These are phyloP conservation scores for Calonectria multiphialidica DNA, from an alignment of 2,329 filamentous ascomycete species.

Conservation along the genomic window DNA sequence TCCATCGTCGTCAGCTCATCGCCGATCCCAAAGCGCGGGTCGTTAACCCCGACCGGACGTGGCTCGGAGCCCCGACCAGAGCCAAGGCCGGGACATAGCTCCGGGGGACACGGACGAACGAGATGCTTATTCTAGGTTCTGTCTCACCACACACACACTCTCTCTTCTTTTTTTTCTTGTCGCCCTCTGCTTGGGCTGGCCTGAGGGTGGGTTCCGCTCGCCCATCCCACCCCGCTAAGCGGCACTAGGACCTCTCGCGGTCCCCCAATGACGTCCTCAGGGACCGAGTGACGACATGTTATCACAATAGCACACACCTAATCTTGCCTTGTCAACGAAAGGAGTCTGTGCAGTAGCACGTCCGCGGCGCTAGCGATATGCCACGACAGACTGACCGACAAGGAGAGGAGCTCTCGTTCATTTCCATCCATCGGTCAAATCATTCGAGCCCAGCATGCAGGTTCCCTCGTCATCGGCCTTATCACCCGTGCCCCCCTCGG, in stretches of 20 bases:
- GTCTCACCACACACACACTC: not conserved
- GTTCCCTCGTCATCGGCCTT: not conserved
- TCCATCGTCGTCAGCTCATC: not conserved
- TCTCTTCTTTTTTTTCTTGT: not conserved
- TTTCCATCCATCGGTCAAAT: not conserved
- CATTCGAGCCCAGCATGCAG: not conserved
- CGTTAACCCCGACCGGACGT: slow-evolving; percentile 21
- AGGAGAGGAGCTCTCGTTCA: not conserved
- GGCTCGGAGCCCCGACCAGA: slow-evolving; percentile 14
- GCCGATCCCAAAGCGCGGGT: not conserved
- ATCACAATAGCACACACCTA: not conserved
- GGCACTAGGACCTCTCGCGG: not conserved
- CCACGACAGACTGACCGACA: not conserved
- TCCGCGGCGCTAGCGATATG: not conserved
- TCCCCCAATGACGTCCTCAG: slow-evolving; percentile 8
- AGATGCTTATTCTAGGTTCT: not conserved
- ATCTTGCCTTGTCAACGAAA: not conserved
- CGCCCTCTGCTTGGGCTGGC: not conserved
- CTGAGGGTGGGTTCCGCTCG: not conserved
- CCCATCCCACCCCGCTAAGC: slow-evolving; percentile 7
- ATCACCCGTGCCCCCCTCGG: not conserved
- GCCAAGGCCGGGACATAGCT: not conserved
- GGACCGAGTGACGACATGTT: slow-evolving; percentile 3
- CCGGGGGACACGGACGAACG: slow-evolving; percentile 4
- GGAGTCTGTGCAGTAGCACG: not conserved